A percentile compares a stretch with the other conserved stretches of the same genome.
phyloP scores from a whole-genome alignment of 2,329 filamentous ascomycete species.

The Plenodomus biglobosus region DNA sequence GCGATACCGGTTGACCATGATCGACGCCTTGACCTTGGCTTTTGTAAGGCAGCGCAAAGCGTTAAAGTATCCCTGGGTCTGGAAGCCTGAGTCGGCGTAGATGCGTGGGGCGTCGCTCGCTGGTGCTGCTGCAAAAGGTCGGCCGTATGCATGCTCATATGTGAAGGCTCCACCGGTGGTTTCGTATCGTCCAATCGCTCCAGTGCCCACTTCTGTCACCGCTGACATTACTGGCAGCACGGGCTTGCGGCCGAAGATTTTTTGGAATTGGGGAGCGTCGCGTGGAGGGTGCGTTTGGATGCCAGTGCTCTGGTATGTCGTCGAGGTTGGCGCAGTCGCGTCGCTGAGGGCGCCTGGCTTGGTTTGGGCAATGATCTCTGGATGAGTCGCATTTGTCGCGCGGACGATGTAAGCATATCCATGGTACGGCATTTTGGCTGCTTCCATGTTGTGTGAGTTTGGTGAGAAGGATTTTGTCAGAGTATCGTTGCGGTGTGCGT shows the following conservation, averaged over 20 bases:
- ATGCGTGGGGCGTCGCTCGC: not conserved
- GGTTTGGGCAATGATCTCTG: not conserved
- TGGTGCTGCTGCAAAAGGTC: not conserved
- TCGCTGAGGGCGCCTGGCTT: not conserved
- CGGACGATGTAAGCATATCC: not conserved
- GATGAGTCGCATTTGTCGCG: not conserved
- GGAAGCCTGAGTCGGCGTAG: slow-evolving; percentile 15
- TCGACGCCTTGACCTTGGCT: slow-evolving; percentile 16
- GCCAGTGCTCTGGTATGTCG: slow-evolving; percentile 14
- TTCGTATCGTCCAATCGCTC: slow-evolving; percentile 12
- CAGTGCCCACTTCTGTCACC: slow-evolving; percentile 8
- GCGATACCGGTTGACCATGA: slow-evolving; percentile 11
- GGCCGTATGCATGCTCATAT: slow-evolving; percentile 6
- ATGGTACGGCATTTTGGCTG: not conserved
- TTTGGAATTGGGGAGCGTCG: slow-evolving; percentile 7
- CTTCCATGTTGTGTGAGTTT: not conserved
- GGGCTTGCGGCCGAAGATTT: slow-evolving; percentile 15
- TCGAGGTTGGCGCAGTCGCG: not conserved
- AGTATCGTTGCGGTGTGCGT: too few relatives aligned
- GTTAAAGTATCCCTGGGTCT: slow-evolving; percentile 5
- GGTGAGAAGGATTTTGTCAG: not conserved
- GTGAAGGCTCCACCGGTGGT: slow-evolving; percentile 1
- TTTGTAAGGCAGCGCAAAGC: slow-evolving; percentile 5
- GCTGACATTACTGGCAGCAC: too few relatives aligned
- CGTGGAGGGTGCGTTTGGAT: slow-evolving; percentile 17